phyloP scores from a whole-genome alignment of 1,139 yeast genomes.

The Pichia sp. region DNA sequence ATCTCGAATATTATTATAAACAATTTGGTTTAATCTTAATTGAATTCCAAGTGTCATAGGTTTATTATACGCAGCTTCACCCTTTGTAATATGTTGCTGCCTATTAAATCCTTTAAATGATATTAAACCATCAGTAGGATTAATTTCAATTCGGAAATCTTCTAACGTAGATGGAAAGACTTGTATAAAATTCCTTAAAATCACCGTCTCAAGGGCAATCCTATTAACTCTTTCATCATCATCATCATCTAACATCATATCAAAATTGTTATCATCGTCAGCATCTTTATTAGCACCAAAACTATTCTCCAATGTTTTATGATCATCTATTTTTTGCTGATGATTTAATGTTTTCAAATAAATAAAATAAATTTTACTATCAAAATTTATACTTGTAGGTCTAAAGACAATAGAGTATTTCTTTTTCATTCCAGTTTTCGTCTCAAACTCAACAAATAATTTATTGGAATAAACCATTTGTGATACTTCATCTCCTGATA shows the following conservation, averaged over 20 bases:
- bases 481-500: conserved; percentile 30
- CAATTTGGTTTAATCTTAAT: conserved; percentile 37
- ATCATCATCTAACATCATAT: conserved; percentile 6
- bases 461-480: conserved; percentile 31
- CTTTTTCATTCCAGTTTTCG: conserved; percentile 41
- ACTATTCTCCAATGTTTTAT: not conserved
- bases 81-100: conserved; percentile 30
- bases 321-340: conserved; percentile 11
- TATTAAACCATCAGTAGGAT: conserved; percentile 32
- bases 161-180: conserved; percentile 47
- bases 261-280: conserved; percentile 8
- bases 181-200: conserved; percentile 43
- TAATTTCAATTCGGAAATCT: conserved; percentile 45
- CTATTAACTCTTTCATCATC: conserved; percentile 26
- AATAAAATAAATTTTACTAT: conserved; percentile 30
- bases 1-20: conserved; percentile 22
- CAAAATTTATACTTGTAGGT: conserved; percentile 32
- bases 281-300: too few relatives aligned
- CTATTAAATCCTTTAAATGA: conserved; percentile 44
- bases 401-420: conserved; percentile 45
- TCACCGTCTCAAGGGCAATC: conserved; percentile 36
- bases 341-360: conserved; percentile 30
- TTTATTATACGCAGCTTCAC: conserved; percentile 25
- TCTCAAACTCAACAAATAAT: conserved; percentile 42
- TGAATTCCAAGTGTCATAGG: conserved; percentile 49